Evolutionary conservation across 163 green algal genomes (phyloP).

Genomic region (Chlamydomonas reinhardtii): DNA sequence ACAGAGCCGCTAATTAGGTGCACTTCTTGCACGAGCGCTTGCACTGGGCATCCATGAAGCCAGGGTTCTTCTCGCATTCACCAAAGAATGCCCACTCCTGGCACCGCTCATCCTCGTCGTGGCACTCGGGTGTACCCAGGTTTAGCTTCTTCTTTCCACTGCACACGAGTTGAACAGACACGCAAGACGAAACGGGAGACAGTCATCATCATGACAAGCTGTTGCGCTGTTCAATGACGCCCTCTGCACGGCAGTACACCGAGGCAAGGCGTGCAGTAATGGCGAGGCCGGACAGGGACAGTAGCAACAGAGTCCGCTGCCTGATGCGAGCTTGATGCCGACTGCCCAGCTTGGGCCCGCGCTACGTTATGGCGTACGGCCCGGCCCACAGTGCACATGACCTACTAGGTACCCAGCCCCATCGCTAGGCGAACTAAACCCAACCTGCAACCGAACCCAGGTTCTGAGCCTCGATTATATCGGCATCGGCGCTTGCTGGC

Average conservation of each 20-base stretch:
- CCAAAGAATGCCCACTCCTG: slow-evolving; percentile 69
- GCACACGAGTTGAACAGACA: neutral
- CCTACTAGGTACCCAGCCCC: too few relatives aligned
- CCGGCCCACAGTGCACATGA: too few relatives aligned
- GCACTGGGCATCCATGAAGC: slow-evolving; percentile 65
- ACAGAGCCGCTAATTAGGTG: neutral
- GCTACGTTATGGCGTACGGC: too few relatives aligned
- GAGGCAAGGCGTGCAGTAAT: neutral
- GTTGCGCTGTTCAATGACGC: neutral
- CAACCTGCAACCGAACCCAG: too few relatives aligned
- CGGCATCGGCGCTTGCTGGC: too few relatives aligned
- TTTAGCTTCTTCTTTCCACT: slow-evolving; percentile 22
- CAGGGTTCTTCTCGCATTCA: slow-evolving; percentile 67
- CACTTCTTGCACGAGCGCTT: slow-evolving; percentile 60
- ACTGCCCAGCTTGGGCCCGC: too few relatives aligned
- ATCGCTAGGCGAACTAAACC: too few relatives aligned
- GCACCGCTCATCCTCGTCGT: slow-evolving; percentile 64
- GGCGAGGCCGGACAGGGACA: too few relatives aligned
- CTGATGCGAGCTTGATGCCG: too few relatives aligned
- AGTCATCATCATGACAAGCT: neutral
- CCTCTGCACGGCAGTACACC: slow-evolving; percentile 5
- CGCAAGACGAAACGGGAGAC: slow-evolving; percentile 11
- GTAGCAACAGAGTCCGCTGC: too few relatives aligned
- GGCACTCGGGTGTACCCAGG: slow-evolving; percentile 45
- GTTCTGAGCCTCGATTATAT: too few relatives aligned